Base-by-base conservation (phyloP, 2,329 filamentous ascomycete species). In the Magnaporthiopsis incrustans region DNA sequence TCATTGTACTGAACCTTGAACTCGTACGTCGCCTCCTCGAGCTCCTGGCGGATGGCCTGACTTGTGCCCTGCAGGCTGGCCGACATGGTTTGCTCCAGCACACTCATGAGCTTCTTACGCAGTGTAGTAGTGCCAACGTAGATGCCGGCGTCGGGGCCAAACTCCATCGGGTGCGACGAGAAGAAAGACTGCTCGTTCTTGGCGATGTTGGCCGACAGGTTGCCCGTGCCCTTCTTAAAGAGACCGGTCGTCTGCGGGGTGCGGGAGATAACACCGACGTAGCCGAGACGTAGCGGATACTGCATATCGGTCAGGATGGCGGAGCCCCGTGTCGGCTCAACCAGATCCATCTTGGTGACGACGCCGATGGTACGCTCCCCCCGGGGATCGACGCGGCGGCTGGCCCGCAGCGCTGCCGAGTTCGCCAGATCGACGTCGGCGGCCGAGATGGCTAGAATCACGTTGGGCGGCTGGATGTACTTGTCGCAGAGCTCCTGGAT, bases 1-100 rank as follows among this genome's bases (percentile, higher is more conserved):
- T 99, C 95, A 72, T 99, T 99, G 78, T 99, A 99, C 75, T 99
- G 96, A 6, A 99, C 95, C 75, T 99, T 99, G 82, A 97, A 99
- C 76, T 99, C 94, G 73, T 99, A 99, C 0, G 91, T 94, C 3
- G 95, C 93, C 76, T 99, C 95, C 71, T 97, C 94, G 0, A 99
- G 85, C 75, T 99, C 95, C 73, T 97, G 92, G 67, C 89, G 89
- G 68, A 99, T 97, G 12, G 92, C 92, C 72, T 97, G 92, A 70
- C 90, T 91, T 4, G 95, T 99, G 64, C 87, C 87, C 70, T 95
- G 90, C 64, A 99, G 81, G 71, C 91, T 97, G 44, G 91, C 87
- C 33, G 94, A 94, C 96, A 99, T 99, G 4, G 92, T 97, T 72
- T 97, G 90, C 75, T 99, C 95, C 53, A 99, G 83, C 53, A 98